A percentile compares a stretch with the other conserved stretches of the same genome.
Conservation (phyloP, 352 stramenopile genomes). For the Pythium rhizo-oryzae region DNA sequence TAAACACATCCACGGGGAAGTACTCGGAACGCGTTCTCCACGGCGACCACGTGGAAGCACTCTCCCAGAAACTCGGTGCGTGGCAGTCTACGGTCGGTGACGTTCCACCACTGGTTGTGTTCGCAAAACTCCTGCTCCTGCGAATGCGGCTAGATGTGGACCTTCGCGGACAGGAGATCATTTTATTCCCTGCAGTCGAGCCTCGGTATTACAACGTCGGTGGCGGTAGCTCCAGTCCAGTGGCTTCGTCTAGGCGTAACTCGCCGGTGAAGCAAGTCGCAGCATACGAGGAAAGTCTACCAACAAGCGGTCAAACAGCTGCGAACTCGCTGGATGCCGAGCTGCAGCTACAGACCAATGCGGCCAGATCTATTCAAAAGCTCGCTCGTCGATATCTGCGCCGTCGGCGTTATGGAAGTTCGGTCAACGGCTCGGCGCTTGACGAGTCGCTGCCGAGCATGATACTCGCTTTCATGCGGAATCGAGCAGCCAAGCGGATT, state of each 20-base stretch:
- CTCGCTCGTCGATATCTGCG: slow-evolving; percentile 12
- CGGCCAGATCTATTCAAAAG: slow-evolving; percentile 7
- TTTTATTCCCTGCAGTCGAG: slow-evolving; percentile 54
- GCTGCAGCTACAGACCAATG: neutral
- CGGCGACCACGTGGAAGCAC: slow-evolving; percentile 29
- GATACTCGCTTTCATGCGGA: slow-evolving; percentile 16
- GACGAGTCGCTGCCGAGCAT: slow-evolving; percentile 1
- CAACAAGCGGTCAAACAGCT: neutral
- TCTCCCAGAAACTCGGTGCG: slow-evolving; percentile 28
- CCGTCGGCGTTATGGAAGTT: neutral
- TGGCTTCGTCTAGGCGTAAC: slow-evolving; percentile 1
- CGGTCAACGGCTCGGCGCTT: no score
- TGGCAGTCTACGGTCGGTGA: slow-evolving; percentile 11
- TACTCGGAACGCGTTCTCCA: slow-evolving; percentile 17
- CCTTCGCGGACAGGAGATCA: slow-evolving; percentile 53
- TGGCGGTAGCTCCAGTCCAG: slow-evolving; percentile 5
- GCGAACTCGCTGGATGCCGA: neutral
- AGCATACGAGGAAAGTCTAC: neutral
- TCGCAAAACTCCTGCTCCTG: slow-evolving; percentile 40
- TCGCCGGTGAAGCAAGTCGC: slow-evolving; percentile 5
- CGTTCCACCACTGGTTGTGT: slow-evolving; percentile 30
- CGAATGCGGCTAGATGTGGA: slow-evolving; percentile 59
- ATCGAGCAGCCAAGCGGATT: slow-evolving; percentile 26
- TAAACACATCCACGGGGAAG: slow-evolving; percentile 46
- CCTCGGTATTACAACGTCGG: slow-evolving; percentile 11